Percentiles rank a stretch among this genome's conserved stretches.
Conservation (phyloP, 257 asterid species). For the Craterostigma plantagineum region DNA sequence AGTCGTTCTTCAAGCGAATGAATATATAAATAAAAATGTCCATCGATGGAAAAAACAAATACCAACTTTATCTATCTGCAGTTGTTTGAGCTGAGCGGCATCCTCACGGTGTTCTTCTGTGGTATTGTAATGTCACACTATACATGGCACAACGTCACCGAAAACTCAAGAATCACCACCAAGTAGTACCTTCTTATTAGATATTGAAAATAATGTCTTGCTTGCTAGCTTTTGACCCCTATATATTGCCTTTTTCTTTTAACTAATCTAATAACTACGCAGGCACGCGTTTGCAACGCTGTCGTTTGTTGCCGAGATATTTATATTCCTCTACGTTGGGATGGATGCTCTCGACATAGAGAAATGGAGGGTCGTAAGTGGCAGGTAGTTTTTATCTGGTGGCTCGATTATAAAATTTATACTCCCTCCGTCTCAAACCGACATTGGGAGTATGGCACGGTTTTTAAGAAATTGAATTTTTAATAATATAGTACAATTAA, state of each 20-base stretch:
- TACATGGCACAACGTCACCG: slow-evolving; percentile 9
- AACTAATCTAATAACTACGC: not conserved
- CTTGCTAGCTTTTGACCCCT: no score
- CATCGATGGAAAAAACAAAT: not conserved
- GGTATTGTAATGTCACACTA: slow-evolving; percentile 9
- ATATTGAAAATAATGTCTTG: no score
- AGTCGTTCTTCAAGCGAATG: not conserved
- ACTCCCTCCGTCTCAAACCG: no score
- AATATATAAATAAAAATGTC: not conserved
- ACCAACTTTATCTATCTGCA: slow-evolving; percentile 1
- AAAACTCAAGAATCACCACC: slow-evolving; percentile 6
- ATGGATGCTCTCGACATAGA: slow-evolving; percentile 76
- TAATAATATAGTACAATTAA: no score
- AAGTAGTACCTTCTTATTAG: no score
- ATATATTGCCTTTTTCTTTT: not conserved
- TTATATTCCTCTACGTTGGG: slow-evolving; percentile 59
- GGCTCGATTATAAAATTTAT: no score
- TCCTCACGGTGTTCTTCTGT: slow-evolving; percentile 10
- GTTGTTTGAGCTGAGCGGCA: slow-evolving; percentile 5
- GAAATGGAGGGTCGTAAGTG: slow-evolving; percentile 47
- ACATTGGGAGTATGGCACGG: no score
- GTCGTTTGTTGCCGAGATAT: slow-evolving; percentile 53
- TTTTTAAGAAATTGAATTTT: no score
- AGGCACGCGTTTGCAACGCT: slow-evolving; percentile 67
- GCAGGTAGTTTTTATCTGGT: no score